Base-by-base conservation (phyloP, 305 asterid genomes). In the Fraxinus sp. region DNA sequence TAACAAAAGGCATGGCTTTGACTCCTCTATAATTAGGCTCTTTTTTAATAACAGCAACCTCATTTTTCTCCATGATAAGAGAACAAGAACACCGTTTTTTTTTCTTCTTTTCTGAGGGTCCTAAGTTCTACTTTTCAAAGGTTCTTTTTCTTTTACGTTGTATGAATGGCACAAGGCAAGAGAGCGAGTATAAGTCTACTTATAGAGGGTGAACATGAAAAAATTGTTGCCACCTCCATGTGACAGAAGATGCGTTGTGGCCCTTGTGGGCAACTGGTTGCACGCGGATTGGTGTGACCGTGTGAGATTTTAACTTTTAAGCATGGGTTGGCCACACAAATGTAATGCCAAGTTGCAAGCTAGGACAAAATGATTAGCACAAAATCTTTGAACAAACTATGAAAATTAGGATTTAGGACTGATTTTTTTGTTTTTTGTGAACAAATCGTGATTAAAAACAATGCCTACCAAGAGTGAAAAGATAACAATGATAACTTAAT, bases 1-100 rank as follows among this genome's bases (percentile, higher is more conserved):
- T 92, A 3, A 92, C 90, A 75, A 84, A 92, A 5, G 97, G 97
- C 97, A 92, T 92, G 80, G 94, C 97, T 77, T 79, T 91, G 82
- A 91, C 79, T 82, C 97, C 97, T 82, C 94, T 88, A 81, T 92
- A 91, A 3, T 92, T 90, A 68, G 81, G 81, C 77, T 83, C 82
- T 11, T 77, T 74, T 39, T 87, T 78, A 10, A 39, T 28, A 18
- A 37, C 83, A 14, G 35, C 80, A 71, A 59, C 78, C 20, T 85
- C 83, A 73, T 83, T 83, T 46, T 71, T 71, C 36, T 81, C 80
- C 83, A 78, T 74, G 64, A 28, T 41, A 64, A 62, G 33, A 62
- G 24, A 10, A 62, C 24, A 22, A 24, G 30, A 59, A 18, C 28
- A 18, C 20, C 3, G 22, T 5, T 55, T 55, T n/a, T 18, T 7